These are phyloP conservation scores for Posidonia australis DNA, from an alignment of 106 monocot species.

Conservation along the genomic window DNA sequence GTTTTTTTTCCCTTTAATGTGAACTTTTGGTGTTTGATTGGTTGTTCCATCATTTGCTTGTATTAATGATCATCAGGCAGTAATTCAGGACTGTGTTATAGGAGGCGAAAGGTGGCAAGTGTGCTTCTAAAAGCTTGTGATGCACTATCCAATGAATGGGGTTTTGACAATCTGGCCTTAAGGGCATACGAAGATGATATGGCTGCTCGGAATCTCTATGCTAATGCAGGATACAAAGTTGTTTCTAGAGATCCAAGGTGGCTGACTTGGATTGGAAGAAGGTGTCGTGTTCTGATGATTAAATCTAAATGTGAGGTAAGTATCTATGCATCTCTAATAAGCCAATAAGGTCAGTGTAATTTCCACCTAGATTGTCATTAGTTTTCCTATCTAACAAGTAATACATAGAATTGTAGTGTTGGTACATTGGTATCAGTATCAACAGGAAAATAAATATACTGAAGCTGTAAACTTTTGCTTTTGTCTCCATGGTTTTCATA, in stretches of 20 bases:
- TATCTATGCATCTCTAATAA: too few relatives aligned
- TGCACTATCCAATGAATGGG: conserved; percentile 42
- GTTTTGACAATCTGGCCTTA: conserved; percentile 41
- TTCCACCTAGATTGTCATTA: too few relatives aligned
- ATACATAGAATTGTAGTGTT: too few relatives aligned
- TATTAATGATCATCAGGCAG: background rate
- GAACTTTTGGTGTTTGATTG: too few relatives aligned
- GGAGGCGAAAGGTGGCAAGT: conserved; percentile 68
- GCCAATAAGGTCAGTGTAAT: too few relatives aligned
- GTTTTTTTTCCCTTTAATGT: too few relatives aligned
- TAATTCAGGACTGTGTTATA: conserved; percentile 1
- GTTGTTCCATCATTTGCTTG: background rate
- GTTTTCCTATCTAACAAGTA: too few relatives aligned
- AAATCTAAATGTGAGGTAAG: conserved; percentile 19
- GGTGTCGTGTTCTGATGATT: conserved; percentile 66
- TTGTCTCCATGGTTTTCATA: too few relatives aligned
- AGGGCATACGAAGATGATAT: conserved; percentile 71
- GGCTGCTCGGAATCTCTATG: conserved; percentile 49
- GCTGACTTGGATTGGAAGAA: conserved; percentile 51
- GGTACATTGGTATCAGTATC: too few relatives aligned
- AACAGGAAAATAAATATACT: too few relatives aligned
- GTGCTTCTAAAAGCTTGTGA: conserved; percentile 76
- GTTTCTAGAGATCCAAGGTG: conserved; percentile 55
- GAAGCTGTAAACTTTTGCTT: too few relatives aligned
- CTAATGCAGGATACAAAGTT: conserved; percentile 54